Evolutionary conservation across 306 rosid genomes (phyloP).

Genomic region (Inga laurina): DNA sequence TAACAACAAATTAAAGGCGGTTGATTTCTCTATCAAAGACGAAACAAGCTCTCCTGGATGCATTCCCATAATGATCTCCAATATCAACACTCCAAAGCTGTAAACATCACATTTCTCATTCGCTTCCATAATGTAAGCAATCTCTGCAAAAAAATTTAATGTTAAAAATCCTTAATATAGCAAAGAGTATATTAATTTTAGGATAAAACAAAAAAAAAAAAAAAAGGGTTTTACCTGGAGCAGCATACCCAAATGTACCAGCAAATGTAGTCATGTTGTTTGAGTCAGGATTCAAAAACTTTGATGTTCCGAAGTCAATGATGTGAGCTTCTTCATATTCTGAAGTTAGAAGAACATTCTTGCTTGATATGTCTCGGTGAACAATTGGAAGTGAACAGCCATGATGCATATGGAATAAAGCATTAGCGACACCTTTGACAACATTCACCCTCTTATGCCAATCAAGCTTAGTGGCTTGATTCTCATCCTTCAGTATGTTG

Average conservation of each 20-base stretch:
- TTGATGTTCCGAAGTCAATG: neutral
- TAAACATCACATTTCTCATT: neutral
- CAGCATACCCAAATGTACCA: neutral
- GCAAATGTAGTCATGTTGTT: neutral
- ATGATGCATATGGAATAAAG: neutral
- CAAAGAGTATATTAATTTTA: too few relatives aligned
- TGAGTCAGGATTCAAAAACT: neutral
- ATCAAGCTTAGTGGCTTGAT: too few relatives aligned
- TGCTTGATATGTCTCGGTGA: constrained; percentile 5
- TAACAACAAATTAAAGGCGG: neutral
- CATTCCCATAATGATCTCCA: neutral
- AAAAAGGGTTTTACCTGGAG: neutral
- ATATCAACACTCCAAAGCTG: neutral
- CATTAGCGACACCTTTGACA: neutral
- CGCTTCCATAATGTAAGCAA: neutral
- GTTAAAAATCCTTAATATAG: neutral
- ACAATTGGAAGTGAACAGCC: neutral
- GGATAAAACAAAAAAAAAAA: neutral
- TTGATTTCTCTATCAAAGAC: neutral
- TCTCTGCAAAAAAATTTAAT: neutral
- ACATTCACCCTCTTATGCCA: too few relatives aligned
- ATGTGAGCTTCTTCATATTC: neutral
- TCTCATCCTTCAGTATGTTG: too few relatives aligned
- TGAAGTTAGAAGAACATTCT: neutral
- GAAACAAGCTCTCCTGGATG: constrained; percentile 2